Percentiles rank a stretch among this genome's conserved stretches.
Evolutionary conservation across 148 eudicot genomes (phyloP).

Genomic region (Amaranthus cruentus): DNA sequence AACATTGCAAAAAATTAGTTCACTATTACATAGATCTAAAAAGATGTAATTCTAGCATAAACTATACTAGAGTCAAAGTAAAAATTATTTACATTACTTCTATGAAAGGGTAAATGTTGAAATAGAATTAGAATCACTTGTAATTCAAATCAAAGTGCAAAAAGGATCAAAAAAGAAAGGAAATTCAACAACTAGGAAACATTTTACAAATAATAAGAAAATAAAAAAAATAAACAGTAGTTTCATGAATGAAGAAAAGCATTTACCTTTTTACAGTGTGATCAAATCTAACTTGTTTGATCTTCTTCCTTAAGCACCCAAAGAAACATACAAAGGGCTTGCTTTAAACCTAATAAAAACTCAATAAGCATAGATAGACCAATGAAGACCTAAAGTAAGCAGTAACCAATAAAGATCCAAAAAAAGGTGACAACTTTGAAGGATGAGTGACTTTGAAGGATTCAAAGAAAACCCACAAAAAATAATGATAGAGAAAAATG

Average conservation of each 20-base stretch:
- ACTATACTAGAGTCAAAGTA: background rate
- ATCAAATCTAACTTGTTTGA: conserved; percentile 22
- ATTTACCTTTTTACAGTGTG: conserved; percentile 18
- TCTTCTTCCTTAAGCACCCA: conserved; percentile 28
- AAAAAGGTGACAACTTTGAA: conserved; percentile 19
- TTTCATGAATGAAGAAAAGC: conserved; percentile 15
- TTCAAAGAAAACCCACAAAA: conserved; percentile 5
- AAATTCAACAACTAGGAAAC: background rate
- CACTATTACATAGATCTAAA: conserved; percentile 13
- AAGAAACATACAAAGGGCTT: conserved; percentile 11
- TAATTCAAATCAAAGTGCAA: conserved; percentile 16
- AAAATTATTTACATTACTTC: background rate
- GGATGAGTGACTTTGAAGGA: conserved; percentile 17
- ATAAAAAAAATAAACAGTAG: background rate
- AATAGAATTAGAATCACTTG: conserved; percentile 23
- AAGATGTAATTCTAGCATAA: conserved; percentile 14
- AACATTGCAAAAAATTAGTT: conserved; percentile 3
- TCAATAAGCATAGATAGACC: conserved; percentile 23
- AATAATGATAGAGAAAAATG: background rate
- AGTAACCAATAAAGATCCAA: background rate
- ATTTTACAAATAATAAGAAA: background rate
- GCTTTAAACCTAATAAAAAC: conserved; percentile 13
- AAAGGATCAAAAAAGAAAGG: background rate
- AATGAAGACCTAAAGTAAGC: conserved; percentile 23
- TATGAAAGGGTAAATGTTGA: background rate